Evolutionary conservation across 106 monocot species (phyloP).

Genomic region (Dendrobium nobile): DNA sequence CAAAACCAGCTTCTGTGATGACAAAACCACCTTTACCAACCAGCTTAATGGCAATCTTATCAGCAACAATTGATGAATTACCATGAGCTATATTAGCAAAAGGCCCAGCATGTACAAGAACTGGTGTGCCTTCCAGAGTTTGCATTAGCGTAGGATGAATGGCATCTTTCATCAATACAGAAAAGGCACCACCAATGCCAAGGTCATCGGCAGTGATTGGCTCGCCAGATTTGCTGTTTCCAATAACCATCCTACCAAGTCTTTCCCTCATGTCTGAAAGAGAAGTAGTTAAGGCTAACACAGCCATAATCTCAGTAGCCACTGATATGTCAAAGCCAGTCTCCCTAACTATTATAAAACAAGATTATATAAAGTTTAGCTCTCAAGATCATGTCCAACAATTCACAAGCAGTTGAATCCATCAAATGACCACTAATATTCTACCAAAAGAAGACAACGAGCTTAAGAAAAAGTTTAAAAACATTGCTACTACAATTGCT

Average conservation of each 20-base stretch:
- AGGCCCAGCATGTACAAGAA: constrained; percentile 98
- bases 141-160: constrained; percentile 98
- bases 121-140: constrained; percentile 94
- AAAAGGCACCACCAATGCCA: constrained; percentile 87
- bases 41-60: constrained; percentile 90
- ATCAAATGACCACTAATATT: too few species aligned
- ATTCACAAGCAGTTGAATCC: too few species aligned
- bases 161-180: constrained; percentile 98
- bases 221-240: constrained; percentile 81
- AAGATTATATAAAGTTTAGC: too few species aligned
- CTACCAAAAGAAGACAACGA: too few species aligned
- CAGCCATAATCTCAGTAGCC: constrained; percentile 98
- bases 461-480: too few species aligned
- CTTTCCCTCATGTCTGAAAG: constrained; percentile 95
- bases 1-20: constrained; percentile 95
- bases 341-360: constrained; percentile 78
- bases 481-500: too few species aligned
- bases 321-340: constrained; percentile 95
- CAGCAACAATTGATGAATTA: constrained; percentile 93
- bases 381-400: too few species aligned
- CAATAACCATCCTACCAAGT: constrained; percentile 85
- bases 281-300: constrained; percentile 85
- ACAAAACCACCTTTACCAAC: constrained; percentile 93
- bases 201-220: constrained; percentile 93
- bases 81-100: constrained; percentile 99